Conservation (phyloP, 352 stramenopile species). For the Pythium periplocum region DNA sequence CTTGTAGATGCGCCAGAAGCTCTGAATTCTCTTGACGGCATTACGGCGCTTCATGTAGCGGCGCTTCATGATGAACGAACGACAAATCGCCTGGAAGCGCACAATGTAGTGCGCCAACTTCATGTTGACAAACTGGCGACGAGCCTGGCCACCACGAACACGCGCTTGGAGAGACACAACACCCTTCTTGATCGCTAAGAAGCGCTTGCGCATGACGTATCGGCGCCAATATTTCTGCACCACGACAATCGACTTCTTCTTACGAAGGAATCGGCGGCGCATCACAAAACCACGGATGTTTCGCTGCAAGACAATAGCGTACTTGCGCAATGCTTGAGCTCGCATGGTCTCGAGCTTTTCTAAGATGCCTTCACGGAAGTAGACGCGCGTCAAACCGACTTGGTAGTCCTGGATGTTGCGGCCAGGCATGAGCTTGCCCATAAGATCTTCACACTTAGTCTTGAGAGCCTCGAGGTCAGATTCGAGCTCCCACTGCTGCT, state of each 20-base stretch:
- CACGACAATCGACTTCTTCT: slow-evolving; percentile 39
- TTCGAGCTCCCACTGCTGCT: no score
- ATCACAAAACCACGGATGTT: slow-evolving; percentile 61
- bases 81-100: slow-evolving; percentile 66
- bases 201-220: slow-evolving; percentile 55
- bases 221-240: slow-evolving; percentile 78
- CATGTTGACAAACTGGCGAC: slow-evolving; percentile 59
- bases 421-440: slow-evolving; percentile 57
- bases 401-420: slow-evolving; percentile 83
- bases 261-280: slow-evolving; percentile 40
- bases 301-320: slow-evolving; percentile 72
- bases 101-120: slow-evolving; percentile 78
- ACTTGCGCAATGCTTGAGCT: slow-evolving; percentile 63
- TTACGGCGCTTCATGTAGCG: slow-evolving; percentile 46
- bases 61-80: slow-evolving; percentile 43
- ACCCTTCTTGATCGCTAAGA: slow-evolving; percentile 39
- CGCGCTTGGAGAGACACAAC: slow-evolving; percentile 58
- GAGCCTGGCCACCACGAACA: slow-evolving; percentile 45
- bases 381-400: slow-evolving; percentile 78
- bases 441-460: slow-evolving; percentile 55
- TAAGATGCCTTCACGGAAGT: slow-evolving; percentile 83
- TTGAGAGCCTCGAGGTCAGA: no score
- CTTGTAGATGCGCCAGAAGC: slow-evolving; percentile 75
- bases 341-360: slow-evolving; percentile 74
- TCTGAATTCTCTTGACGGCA: slow-evolving; percentile 54